Conservation (phyloP, 2,329 filamentous ascomycete species). For the Penicillium sp. region DNA sequence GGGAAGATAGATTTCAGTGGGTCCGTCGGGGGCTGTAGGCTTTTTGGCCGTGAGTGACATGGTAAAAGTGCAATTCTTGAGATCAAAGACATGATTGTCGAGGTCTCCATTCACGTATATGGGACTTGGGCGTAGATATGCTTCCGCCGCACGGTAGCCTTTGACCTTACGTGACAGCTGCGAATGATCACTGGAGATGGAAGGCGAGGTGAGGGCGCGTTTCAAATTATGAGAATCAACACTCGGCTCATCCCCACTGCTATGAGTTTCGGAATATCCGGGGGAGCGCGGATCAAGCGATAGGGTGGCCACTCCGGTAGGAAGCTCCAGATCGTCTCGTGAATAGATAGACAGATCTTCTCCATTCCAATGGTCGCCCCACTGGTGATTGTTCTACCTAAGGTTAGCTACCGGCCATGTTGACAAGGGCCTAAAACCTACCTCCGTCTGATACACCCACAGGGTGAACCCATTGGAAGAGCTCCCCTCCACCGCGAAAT, state of each 20-base stretch:
- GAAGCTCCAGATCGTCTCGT: slow-evolving; percentile 64
- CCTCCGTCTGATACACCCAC: slow-evolving; percentile 76
- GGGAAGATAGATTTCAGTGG: slow-evolving; percentile 79
- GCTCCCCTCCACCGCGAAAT: slow-evolving; percentile 83
- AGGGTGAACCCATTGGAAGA: slow-evolving; percentile 77
- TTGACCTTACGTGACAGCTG: slow-evolving; percentile 51
- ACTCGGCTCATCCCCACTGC: slow-evolving; percentile 40
- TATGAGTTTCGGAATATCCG: slow-evolving; percentile 50
- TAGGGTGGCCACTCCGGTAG: slow-evolving; percentile 28
- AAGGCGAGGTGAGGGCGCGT: slow-evolving; percentile 55
- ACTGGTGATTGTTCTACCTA: slow-evolving; percentile 70
- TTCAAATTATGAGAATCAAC: slow-evolving; percentile 73
- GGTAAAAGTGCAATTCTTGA: slow-evolving; percentile 70
- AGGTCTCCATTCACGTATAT: slow-evolving; percentile 68
- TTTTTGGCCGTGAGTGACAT: slow-evolving; percentile 61
- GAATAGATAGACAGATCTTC: slow-evolving; percentile 92
- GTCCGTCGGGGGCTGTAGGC: slow-evolving; percentile 56
- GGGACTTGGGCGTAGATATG: slow-evolving; percentile 81
- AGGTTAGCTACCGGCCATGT: neutral
- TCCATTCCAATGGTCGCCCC: slow-evolving; percentile 95
- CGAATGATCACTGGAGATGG: slow-evolving; percentile 53
- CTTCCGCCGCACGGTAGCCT: slow-evolving; percentile 85
- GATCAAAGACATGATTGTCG: slow-evolving; percentile 69
- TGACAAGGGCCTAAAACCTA: slow-evolving; percentile 32
- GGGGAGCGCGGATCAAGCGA: slow-evolving; percentile 42